phyloP scores from a whole-genome alignment of 2,329 filamentous ascomycete genomes.

The Colletotrichum orbiculare region DNA sequence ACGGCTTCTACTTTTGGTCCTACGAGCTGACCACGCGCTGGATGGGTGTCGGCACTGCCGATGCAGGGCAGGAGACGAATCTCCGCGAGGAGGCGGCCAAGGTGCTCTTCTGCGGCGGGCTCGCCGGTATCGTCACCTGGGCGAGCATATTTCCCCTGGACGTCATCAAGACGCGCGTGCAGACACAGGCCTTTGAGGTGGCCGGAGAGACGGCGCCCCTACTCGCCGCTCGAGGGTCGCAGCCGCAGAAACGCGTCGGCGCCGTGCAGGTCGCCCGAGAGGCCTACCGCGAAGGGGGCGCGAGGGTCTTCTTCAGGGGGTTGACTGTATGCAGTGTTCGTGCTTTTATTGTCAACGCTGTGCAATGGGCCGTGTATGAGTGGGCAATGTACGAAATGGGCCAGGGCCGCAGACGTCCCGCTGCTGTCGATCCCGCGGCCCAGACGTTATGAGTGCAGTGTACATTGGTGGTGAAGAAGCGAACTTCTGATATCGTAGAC shows the following conservation, averaged over 20 bases:
- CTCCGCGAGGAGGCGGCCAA: slow-evolving; percentile 64
- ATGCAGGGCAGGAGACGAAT: slow-evolving; percentile 36
- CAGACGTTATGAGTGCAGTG: slow-evolving; percentile 33
- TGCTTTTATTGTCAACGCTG: slow-evolving; percentile 93
- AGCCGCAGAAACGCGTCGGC: slow-evolving; percentile 50
- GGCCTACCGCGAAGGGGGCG: slow-evolving; percentile 73
- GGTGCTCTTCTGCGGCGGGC: slow-evolving; percentile 83
- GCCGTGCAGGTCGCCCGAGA: slow-evolving; percentile 73
- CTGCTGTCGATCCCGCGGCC: slow-evolving; percentile 12
- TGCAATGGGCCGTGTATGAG: slow-evolving; percentile 93
- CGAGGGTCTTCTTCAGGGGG: slow-evolving; percentile 75
- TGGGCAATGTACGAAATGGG: slow-evolving; percentile 78
- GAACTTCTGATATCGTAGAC: too few species aligned
- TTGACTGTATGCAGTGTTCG: slow-evolving; percentile 84
- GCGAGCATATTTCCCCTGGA: slow-evolving; percentile 91
- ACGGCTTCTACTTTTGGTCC: slow-evolving; percentile 97
- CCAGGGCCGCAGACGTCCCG: slow-evolving; percentile 43
- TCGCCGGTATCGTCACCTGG: slow-evolving; percentile 92
- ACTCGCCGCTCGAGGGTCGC: slow-evolving; percentile 42
- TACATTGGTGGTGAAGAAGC: too few species aligned
- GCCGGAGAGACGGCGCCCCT: slow-evolving; percentile 43
- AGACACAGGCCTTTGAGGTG: slow-evolving; percentile 69
- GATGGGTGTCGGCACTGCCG: slow-evolving; percentile 52
- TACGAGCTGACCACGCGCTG: slow-evolving; percentile 80
- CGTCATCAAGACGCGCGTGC: slow-evolving; percentile 91